Evolutionary conservation across 352 stramenopile genomes (phyloP).

Genomic region (Pythium rhizo-oryzae): DNA sequence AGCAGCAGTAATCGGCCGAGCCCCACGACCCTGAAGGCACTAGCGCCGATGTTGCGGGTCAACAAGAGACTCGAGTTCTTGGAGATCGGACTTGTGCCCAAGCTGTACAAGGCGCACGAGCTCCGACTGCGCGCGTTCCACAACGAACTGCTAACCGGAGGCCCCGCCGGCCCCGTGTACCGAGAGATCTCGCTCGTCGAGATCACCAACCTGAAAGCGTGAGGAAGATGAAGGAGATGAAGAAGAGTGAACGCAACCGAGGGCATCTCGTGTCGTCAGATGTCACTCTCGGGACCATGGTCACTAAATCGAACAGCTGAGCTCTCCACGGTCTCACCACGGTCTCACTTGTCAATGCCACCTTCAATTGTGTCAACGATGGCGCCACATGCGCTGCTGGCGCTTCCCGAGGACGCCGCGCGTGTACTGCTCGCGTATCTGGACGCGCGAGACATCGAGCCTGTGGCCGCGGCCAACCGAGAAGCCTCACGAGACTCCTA

Average conservation of each 20-base stretch:
- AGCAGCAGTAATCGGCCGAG: slow-evolving; percentile 9
- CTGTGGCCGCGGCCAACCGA: neutral
- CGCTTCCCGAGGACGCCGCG: slow-evolving; percentile 9
- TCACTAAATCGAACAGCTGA: too few species aligned
- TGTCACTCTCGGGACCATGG: too few species aligned
- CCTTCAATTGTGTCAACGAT: too few species aligned
- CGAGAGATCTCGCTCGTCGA: slow-evolving; percentile 14
- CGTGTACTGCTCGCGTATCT: slow-evolving; percentile 1
- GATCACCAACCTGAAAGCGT: slow-evolving; percentile 5
- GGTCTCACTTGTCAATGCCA: too few species aligned
- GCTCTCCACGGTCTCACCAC: too few species aligned
- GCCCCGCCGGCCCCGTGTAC: neutral
- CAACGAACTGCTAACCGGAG: neutral
- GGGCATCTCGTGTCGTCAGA: too few species aligned
- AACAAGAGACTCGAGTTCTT: slow-evolving; percentile 17
- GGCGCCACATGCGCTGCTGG: neutral
- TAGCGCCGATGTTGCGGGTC: neutral
- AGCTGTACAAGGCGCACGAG: slow-evolving; percentile 6
- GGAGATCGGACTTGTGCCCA: slow-evolving; percentile 6
- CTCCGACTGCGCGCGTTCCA: neutral
- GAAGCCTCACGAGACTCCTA: slow-evolving; percentile 1
- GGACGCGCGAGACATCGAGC: neutral
- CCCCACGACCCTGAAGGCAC: neutral
- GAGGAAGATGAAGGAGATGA: neutral
- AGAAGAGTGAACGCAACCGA: neutral